These are phyloP conservation scores for Pichia heedii DNA, from an alignment of 805 yeast species.

Conservation along the genomic window DNA sequence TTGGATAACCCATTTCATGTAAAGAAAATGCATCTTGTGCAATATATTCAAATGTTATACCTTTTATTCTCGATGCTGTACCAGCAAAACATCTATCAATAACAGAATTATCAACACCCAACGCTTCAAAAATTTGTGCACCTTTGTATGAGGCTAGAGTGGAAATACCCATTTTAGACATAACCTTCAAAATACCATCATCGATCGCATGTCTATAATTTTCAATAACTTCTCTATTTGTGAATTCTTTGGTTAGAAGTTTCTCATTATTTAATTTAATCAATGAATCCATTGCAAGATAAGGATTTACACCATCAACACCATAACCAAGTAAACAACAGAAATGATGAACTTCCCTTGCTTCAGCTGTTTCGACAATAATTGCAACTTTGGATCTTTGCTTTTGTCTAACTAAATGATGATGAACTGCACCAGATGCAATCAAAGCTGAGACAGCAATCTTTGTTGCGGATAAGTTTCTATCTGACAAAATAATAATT, in stretches of 20 bases:
- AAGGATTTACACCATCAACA: slow-evolving; percentile 93
- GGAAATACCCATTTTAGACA: slow-evolving; percentile 99
- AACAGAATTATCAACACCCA: slow-evolving; percentile 92
- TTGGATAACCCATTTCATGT: slow-evolving; percentile 88
- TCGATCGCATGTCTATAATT: slow-evolving; percentile 83
- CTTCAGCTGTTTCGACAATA: slow-evolving; percentile 90
- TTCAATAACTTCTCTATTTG: slow-evolving; percentile 51
- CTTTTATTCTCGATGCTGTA: slow-evolving; percentile 93
- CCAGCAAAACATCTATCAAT: slow-evolving; percentile 95
- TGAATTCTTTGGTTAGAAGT: slow-evolving; percentile 46
- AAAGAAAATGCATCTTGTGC: slow-evolving; percentile 94
- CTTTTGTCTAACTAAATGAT: slow-evolving; percentile 89
- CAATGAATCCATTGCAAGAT: slow-evolving; percentile 83
- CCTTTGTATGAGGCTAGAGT: slow-evolving; percentile 98
- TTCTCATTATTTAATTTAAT: slow-evolving; percentile 77
- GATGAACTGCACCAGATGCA: slow-evolving; percentile 97
- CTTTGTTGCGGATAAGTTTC: slow-evolving; percentile 46
- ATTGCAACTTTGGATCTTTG: slow-evolving; percentile 94
- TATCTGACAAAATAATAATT: slow-evolving; percentile 71
- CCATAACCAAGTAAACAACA: slow-evolving; percentile 95
- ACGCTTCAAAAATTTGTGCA: slow-evolving; percentile 96
- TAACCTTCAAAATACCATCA: slow-evolving; percentile 88
- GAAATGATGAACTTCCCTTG: slow-evolving; percentile 94
- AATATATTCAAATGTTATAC: slow-evolving; percentile 89
- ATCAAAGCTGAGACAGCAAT: slow-evolving; percentile 80